Percentiles rank a stretch among this genome's conserved stretches.
Conservation (phyloP, 192 early-diverging fungal species). For the Linnemannia exigua region DNA sequence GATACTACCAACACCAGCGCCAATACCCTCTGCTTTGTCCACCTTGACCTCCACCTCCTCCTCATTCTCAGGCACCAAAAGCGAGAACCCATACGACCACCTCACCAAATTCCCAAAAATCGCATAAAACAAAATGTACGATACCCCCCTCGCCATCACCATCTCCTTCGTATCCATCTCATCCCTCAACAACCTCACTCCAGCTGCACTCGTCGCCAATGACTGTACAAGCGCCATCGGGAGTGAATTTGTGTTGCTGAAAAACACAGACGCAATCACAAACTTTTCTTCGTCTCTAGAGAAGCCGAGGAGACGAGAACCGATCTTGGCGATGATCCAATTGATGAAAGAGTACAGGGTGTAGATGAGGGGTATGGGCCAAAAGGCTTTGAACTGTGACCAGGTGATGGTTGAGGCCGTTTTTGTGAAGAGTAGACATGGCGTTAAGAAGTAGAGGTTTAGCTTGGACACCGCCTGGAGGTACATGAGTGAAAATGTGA, state of each 20-base stretch:
- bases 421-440: slow-evolving; percentile 81
- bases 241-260: slow-evolving; percentile 81
- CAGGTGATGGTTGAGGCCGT: slow-evolving; percentile 77
- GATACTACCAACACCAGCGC: background rate
- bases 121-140: slow-evolving; percentile 86
- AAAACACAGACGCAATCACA: slow-evolving; percentile 73
- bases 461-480: slow-evolving; percentile 65
- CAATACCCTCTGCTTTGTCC: background rate
- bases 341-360: slow-evolving; percentile 47
- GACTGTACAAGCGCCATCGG: slow-evolving; percentile 80
- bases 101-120: slow-evolving; percentile 82
- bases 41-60: background rate
- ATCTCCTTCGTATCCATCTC: slow-evolving; percentile 56
- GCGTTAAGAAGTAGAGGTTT: slow-evolving; percentile 81
- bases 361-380: slow-evolving; percentile 76
- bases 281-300: slow-evolving; percentile 68
- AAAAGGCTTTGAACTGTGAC: slow-evolving; percentile 74
- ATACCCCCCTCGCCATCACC: slow-evolving; percentile 72
- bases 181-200: slow-evolving; percentile 49
- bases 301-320: slow-evolving; percentile 56
- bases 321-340: slow-evolving; percentile 44
- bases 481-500: background rate
- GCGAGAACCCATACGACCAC: slow-evolving; percentile 83
- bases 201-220: slow-evolving; percentile 61
- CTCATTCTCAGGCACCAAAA: slow-evolving; percentile 60